phyloP scores from a whole-genome alignment of 768 basidiomycete genomes.

The Termitomyces sp. region DNA sequence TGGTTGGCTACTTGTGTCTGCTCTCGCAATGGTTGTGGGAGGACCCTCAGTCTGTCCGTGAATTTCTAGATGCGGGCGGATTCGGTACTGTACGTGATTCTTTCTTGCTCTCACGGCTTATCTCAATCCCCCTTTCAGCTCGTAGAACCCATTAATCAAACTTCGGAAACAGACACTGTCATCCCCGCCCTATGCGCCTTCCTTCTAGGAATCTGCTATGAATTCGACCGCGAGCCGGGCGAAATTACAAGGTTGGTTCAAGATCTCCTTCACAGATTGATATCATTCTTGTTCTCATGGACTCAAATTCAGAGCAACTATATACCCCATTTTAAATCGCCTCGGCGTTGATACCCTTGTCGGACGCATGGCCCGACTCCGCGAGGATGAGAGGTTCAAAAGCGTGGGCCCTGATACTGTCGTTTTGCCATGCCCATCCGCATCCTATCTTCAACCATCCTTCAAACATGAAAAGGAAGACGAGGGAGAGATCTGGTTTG shows the following conservation, averaged over 20 bases:
- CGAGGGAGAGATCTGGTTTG: constrained; percentile 92
- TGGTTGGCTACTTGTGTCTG: constrained; percentile 79
- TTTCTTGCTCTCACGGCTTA: too few species aligned
- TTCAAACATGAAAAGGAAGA: constrained; percentile 38
- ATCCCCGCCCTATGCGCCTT: constrained; percentile 90
- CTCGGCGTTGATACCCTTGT: constrained; percentile 87
- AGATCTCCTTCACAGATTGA: neutral
- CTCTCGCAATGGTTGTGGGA: constrained; percentile 97
- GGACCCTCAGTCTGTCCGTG: constrained; percentile 79
- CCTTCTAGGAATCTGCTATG: constrained; percentile 90
- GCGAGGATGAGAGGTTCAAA: constrained; percentile 93
- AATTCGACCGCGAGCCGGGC: constrained; percentile 93
- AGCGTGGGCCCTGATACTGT: constrained; percentile 80
- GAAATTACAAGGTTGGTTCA: constrained; percentile 80
- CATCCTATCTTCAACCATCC: constrained; percentile 25
- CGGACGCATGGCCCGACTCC: constrained; percentile 77
- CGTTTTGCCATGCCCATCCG: constrained; percentile 51
- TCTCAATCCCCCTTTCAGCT: constrained; percentile 48
- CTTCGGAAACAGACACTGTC: constrained; percentile 75
- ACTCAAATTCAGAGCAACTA: constrained; percentile 52
- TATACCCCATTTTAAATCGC: constrained; percentile 85
- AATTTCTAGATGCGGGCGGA: constrained; percentile 87
- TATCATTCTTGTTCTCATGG: constrained; percentile 1
- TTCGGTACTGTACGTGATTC: constrained; percentile 72
- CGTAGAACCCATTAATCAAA: constrained; percentile 92